These are phyloP conservation scores for Phaeomoniella chlamydospora DNA, from an alignment of 2,329 filamentous ascomycete species.

Conservation along the genomic window DNA sequence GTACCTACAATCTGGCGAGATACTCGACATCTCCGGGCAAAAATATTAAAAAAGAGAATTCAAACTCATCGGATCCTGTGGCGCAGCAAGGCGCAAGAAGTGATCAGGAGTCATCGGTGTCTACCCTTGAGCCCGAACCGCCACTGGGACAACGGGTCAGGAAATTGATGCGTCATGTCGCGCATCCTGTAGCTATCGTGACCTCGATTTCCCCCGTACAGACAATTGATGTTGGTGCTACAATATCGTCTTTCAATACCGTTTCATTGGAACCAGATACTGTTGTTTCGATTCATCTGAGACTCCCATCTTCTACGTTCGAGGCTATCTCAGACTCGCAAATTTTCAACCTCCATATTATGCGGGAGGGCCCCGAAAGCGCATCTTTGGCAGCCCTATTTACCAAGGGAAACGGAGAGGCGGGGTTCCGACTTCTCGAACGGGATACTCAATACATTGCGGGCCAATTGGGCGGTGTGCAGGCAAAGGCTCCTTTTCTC, in stretches of 20 bases:
- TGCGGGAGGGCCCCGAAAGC: not conserved
- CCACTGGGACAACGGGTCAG: not conserved
- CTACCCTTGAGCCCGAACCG: too few relatives aligned
- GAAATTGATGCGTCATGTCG: not conserved
- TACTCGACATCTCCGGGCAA: too few relatives aligned
- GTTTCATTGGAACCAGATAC: slow-evolving; percentile 40
- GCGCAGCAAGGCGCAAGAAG: too few relatives aligned
- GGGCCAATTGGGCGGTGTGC: not conserved
- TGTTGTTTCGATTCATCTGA: slow-evolving; percentile 48
- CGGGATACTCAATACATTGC: not conserved
- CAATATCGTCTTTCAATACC: slow-evolving; percentile 47
- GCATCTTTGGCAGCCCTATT: not conserved
- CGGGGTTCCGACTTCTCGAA: not conserved
- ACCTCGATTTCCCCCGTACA: not conserved
- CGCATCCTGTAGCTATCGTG: not conserved
- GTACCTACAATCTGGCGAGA: too few relatives aligned
- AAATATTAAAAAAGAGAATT: too few relatives aligned
- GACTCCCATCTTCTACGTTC: slow-evolving; percentile 39
- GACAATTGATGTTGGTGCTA: slow-evolving; percentile 31
- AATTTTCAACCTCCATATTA: slow-evolving; percentile 36
- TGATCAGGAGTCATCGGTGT: too few relatives aligned
- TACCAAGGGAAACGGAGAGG: not conserved
- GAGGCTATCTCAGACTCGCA: slow-evolving; percentile 32
- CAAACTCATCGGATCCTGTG: too few relatives aligned
- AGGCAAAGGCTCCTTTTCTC: not conserved